Evolutionary conservation across 2,329 filamentous ascomycete genomes (phyloP).

Genomic region (Talaromyces sp.): DNA sequence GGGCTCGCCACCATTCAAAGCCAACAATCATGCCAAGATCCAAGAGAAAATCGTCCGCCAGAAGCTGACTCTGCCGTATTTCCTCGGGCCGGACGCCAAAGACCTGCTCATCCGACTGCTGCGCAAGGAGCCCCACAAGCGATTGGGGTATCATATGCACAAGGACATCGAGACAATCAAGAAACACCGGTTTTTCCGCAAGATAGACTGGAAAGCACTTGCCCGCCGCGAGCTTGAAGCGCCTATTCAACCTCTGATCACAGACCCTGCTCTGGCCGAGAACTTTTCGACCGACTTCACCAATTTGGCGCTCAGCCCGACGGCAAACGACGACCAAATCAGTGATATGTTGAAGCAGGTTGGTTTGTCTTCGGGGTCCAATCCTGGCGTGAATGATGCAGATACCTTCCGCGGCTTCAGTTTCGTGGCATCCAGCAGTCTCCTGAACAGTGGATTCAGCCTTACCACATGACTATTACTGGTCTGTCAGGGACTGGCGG

Average conservation of each 20-base stretch:
- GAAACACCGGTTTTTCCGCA: conserved; percentile 91
- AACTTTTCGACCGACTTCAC: conserved; percentile 96
- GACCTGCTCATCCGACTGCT: conserved; percentile 85
- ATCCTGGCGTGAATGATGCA: conserved; percentile 19
- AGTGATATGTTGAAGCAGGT: conserved; percentile 15
- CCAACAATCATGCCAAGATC: conserved; percentile 87
- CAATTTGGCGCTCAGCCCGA: conserved; percentile 71
- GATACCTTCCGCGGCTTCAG: conserved; percentile 45
- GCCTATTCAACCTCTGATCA: conserved; percentile 88
- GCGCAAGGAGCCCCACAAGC: conserved; percentile 86
- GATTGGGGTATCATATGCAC: conserved; percentile 80
- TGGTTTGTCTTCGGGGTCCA: conserved; percentile 14
- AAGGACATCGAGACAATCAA: conserved; percentile 83
- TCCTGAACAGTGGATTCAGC: conserved; percentile 36
- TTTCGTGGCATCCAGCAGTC: conserved; percentile 43
- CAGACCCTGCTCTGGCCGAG: conserved; percentile 90
- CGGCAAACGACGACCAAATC: conserved; percentile 35
- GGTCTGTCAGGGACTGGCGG: background rate
- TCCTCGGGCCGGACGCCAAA: conserved; percentile 83
- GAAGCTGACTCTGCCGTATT: conserved; percentile 85
- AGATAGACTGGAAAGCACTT: conserved; percentile 89
- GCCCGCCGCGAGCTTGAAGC: conserved; percentile 76
- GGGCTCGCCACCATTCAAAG: conserved; percentile 83
- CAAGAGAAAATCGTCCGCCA: conserved; percentile 94
- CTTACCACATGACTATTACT: conserved; percentile 15